Conservation (phyloP, 208 protist genomes). For the Naegleria gruberi region DNA sequence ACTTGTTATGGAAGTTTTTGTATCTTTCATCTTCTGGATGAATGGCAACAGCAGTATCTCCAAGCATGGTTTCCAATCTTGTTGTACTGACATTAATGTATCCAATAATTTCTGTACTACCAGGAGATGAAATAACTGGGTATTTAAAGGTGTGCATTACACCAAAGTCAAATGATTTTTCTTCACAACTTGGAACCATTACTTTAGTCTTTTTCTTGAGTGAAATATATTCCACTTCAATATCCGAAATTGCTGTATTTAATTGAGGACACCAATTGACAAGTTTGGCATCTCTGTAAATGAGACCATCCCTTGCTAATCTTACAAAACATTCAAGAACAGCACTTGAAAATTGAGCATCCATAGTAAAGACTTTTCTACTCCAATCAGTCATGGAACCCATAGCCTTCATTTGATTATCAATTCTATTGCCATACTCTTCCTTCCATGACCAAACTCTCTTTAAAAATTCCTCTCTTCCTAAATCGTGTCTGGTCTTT, state of each 20-base stretch:
- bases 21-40: constrained; percentile 96
- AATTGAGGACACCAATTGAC: constrained; percentile 98
- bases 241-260: constrained; percentile 98
- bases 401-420: constrained; percentile 84
- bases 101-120: constrained; percentile 54
- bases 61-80: constrained; percentile 98
- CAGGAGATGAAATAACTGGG: constrained; percentile 56
- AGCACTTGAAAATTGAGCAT: constrained; percentile 72
- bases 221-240: constrained; percentile 93
- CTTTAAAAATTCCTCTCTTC: constrained; percentile 89
- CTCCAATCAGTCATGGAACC: constrained; percentile 96
- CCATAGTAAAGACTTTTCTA: constrained; percentile 97
- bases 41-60: constrained; percentile 93
- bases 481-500: constrained; percentile 81
- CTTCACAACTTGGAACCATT: constrained; percentile 63
- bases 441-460: constrained; percentile 97
- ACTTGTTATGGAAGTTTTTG: constrained; percentile 87
- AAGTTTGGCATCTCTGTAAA: constrained; percentile 91
- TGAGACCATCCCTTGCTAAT: constrained; percentile 87
- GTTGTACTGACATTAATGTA: constrained; percentile 94
- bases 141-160: constrained; percentile 86
- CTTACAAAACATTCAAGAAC: constrained; percentile 92
- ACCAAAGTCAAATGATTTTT: constrained; percentile 84
- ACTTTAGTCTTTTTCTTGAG: constrained; percentile 38
- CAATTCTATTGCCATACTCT: constrained; percentile 86